phyloP scores from a whole-genome alignment of 371 early-diverging fungal species.

The Mucor piriformis region DNA sequence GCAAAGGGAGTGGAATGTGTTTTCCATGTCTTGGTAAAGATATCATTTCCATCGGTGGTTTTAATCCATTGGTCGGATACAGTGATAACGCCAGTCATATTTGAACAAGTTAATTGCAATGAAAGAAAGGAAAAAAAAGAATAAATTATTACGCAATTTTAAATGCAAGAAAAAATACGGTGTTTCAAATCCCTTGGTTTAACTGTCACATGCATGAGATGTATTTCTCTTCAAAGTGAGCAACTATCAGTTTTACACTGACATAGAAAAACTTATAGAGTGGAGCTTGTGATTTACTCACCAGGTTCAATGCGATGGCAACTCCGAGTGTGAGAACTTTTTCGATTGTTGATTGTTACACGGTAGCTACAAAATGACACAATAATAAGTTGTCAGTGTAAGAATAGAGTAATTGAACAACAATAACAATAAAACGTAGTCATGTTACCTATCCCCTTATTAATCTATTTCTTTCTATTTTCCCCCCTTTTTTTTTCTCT shows the following conservation, averaged over 20 bases:
- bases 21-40: constrained; percentile 58
- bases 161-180: not conserved
- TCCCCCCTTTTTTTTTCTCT: not conserved
- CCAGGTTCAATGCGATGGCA: too few species aligned
- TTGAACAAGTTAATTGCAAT: not conserved
- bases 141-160: not conserved
- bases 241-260: too few species aligned
- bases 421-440: not conserved
- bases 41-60: constrained; percentile 31
- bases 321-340: too few species aligned
- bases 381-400: too few species aligned
- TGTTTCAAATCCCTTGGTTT: not conserved
- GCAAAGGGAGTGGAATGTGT: constrained; percentile 32
- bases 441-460: constrained; percentile 7
- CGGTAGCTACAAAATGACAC: too few species aligned
- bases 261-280: too few species aligned
- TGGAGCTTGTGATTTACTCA: too few species aligned
- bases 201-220: constrained; percentile 3
- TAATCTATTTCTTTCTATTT: not conserved
- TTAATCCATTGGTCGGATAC: constrained; percentile 42
- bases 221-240: not conserved
- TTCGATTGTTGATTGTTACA: too few species aligned
- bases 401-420: too few species aligned
- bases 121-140: constrained; percentile 11
- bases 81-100: constrained; percentile 11